Base-by-base conservation (phyloP, 176 grass and related monocot species). In the Tillandsia leiboldiana region DNA sequence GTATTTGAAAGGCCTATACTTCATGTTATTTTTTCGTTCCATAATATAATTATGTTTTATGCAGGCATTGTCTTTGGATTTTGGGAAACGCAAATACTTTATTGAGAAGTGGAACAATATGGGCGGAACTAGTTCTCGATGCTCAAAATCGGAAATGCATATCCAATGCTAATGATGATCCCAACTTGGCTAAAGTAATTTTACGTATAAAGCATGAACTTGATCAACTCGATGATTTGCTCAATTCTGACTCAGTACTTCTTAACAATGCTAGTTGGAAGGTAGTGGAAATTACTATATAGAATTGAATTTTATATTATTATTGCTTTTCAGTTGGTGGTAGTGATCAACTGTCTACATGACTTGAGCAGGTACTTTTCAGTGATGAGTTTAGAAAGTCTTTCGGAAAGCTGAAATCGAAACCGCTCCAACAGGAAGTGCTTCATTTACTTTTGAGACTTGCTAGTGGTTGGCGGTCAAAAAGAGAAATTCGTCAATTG, bases 1-100 rank as follows among this genome's bases (percentile, higher is more conserved):
- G 33, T 42, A 42, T 42, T 6, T 42, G 3, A 42, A 42, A 42
- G 33, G 33, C 33, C 33, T 42, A 7, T 42, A 42, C 33, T 42
- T 61, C 7, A 61, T 61, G 1, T 61, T 61, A 9, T n/a, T 23
- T 22, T 20, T 61, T 61, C 56, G 15, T 2, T 58, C 5, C 22
- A 20, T 61, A 15, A 61, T 18, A 61, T 23, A 61, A 18, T 9
- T 61, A 23, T 61, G 10, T 72, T 15, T 77, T 14, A 65, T 96
- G 22, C 70, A 96, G 92, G 72, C 88, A 96, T 54, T 91, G 83
- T 65, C 83, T 96, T 52, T 96, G 88, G 92, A 84, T 96, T 56
- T 66, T 91, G 14, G 92, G 88, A 58, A 91, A 88, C 84, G 75
- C 77, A 42, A 49, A 50, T 53, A 88, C 92, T 13, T 61, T 96